Base-by-base conservation (phyloP, 2,329 filamentous ascomycete genomes). In the Paecilomyces variotii region DNA sequence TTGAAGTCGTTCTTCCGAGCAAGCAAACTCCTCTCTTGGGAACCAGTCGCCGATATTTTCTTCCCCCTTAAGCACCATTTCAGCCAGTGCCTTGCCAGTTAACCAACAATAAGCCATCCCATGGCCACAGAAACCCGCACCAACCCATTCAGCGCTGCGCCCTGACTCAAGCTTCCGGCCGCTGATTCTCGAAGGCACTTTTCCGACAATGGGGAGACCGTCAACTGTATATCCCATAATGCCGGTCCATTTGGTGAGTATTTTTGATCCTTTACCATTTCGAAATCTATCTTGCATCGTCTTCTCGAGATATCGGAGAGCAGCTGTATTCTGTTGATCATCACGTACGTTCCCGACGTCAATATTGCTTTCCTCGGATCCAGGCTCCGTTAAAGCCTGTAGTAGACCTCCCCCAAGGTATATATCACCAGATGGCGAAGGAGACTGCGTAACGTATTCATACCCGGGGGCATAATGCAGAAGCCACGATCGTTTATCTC, bases 51-150 rank as follows among this genome's bases (percentile, higher is more conserved):
- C 25, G 56, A 67, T 19, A 61, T 60, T 49, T 28, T 68, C 56
- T 11, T 67, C 64, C 26, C 60, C 58, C 26, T 57, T 39, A n/a
- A 74, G 60, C 56, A 74, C 64, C 64, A 68, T 69, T 55, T 61
- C 58, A 2, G 61, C 70, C 45, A 72, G 54, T 1, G 64, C 67
- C 53, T 71, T 65, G 2, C 68, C 70, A 50, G 64, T 61, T 53
- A 60, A 62, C 65, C 65, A 67, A 54, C 67, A 86, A 79, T 81
- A 86, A 79, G 56, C 74, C 86, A 88, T 88, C 0, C 85, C 84
- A 69, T 88, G 84, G 1, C 86, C 86, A 68, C 87, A 85, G 64
- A 88, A 88, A 9, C 82, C 79, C 2, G 81, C 83, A n/a, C 78
- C 79, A 2, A 85, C 73, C 80, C 82, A 88, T 59, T 72, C 70